Base-by-base conservation (phyloP, 1,139 yeast genomes). In the Sugiyamaella neomexicana region DNA sequence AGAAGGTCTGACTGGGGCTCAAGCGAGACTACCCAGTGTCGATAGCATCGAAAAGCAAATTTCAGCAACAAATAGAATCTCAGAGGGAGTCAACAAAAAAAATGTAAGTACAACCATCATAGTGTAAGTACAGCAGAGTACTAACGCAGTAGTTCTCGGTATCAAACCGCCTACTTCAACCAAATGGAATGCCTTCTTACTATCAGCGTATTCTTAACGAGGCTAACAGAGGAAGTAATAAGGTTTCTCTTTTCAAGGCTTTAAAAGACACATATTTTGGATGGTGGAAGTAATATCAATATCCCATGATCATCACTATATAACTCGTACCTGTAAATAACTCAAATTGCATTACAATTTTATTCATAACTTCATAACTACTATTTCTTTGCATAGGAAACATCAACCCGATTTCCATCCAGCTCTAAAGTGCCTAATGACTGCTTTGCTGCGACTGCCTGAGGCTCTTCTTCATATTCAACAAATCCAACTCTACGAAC, bases 101-200 rank as follows among this genome's bases (percentile, higher is more conserved):
- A 60, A 60, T 51, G 65, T 62, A 55, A 32, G 65, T 56, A 3
- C 25, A 20, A 8, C 8, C 13, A 7, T 16, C 2, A n/a, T n/a
- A 2, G 25, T 46, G 40, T 36, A 8, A 16, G 15, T 20, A 23
- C 25, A 15, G 39, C 29, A 29, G 10, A 7, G 5, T 3, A 2
- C 54, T 54, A 53, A 56, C 52, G 16, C 4, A 9, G 20, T 40
- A 62, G 65, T 69, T 69, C 55, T 62, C 68, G n/a, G 63, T 67
- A 12, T 52, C 67, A 9, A 86, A 83, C 52, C 85, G 86, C 68
- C 71, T 90, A 59, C 72, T 81, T 64, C 76, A 72, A 62, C 97
- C 97, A 31, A 83, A 85, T 66, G 96, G 97, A 1, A 88, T 89
- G 68, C 91, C 96, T 1, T 72, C 78, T 49, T 90, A 90, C 67